Evolutionary conservation across 2,329 filamentous ascomycete genomes (phyloP).

Genomic region (Paradendryphiella salina): DNA sequence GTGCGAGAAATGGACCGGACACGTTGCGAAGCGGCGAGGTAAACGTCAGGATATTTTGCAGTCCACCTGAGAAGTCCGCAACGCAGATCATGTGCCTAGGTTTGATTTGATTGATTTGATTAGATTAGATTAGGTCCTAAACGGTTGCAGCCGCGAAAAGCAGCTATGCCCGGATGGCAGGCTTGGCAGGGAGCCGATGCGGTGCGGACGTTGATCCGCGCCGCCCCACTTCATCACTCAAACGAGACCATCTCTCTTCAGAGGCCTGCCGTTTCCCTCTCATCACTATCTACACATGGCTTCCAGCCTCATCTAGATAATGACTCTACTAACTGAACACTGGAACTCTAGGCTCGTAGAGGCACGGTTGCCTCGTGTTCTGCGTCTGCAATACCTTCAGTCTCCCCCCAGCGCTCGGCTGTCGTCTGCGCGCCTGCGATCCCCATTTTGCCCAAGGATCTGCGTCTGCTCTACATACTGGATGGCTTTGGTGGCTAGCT

Average conservation of each 20-base stretch:
- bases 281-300: neutral
- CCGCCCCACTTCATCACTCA: slow-evolving; percentile 8
- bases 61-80: too few species aligned
- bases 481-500: slow-evolving; percentile 21
- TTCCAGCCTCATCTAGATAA: neutral
- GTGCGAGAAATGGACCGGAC: slow-evolving; percentile 52
- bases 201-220: slow-evolving; percentile 14
- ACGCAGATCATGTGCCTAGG: too few species aligned
- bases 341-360: slow-evolving; percentile 19
- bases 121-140: slow-evolving; percentile 3
- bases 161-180: slow-evolving; percentile 14
- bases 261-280: neutral
- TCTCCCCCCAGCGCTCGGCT: slow-evolving; percentile 18
- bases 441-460: slow-evolving; percentile 22
- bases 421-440: slow-evolving; percentile 9
- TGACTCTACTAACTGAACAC: neutral
- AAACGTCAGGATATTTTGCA: neutral
- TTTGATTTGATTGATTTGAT: too few species aligned
- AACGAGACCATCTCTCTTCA: neutral
- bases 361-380: slow-evolving; percentile 15
- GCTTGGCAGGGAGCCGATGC: slow-evolving; percentile 17
- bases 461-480: slow-evolving; percentile 22
- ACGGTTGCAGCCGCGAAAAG: slow-evolving; percentile 15
- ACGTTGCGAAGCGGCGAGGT: slow-evolving; percentile 44
- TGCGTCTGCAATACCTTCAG: slow-evolving; percentile 16